phyloP scores from a whole-genome alignment of 179 eudicot species.

The Silene vulgaris region DNA sequence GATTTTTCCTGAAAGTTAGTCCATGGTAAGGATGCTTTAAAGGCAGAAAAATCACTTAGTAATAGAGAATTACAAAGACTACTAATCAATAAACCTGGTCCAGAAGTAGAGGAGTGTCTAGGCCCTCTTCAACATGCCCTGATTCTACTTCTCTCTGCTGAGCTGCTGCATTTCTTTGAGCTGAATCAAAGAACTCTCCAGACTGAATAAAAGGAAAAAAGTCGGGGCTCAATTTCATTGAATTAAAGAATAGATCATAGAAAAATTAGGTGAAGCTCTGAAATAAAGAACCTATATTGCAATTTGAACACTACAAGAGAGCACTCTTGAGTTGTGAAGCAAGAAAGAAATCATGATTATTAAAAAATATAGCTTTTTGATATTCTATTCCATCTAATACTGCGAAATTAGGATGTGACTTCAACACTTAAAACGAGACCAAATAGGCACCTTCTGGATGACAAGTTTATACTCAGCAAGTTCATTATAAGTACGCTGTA shows the following conservation, averaged over 20 bases:
- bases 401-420: background rate
- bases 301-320: background rate
- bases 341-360: background rate
- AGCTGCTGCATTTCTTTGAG: constrained; percentile 56
- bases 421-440: constrained; percentile 1
- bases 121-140: constrained; percentile 45
- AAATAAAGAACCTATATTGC: background rate
- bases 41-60: background rate
- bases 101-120: constrained; percentile 67
- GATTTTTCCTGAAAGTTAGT: constrained; percentile 40
- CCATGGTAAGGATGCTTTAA: constrained; percentile 17
- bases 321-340: background rate
- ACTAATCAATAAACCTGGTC: constrained; percentile 46
- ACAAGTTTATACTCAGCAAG: constrained; percentile 78
- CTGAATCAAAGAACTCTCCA: constrained; percentile 67
- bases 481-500: constrained; percentile 64
- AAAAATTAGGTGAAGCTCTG: background rate
- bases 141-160: constrained; percentile 56
- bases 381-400: background rate
- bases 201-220: constrained; percentile 36
- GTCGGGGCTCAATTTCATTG: background rate
- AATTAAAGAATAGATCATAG: background rate
- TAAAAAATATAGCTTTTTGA: too few species aligned
- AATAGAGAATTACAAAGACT: background rate
- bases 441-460: constrained; percentile 53